Conservation (phyloP, 2,329 filamentous ascomycete genomes). For the Metarhizium humberi region DNA sequence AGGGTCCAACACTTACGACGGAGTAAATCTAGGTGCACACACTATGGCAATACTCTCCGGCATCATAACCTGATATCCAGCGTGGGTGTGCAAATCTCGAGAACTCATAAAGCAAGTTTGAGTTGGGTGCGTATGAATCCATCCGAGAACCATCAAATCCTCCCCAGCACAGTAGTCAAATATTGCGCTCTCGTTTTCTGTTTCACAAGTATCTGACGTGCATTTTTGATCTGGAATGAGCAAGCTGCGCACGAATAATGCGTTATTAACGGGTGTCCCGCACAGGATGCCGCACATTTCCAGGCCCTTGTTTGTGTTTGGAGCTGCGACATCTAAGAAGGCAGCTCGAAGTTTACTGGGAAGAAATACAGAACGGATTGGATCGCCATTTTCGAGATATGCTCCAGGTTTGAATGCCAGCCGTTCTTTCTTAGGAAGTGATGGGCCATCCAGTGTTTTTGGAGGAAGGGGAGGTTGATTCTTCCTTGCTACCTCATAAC, state of each 20-base stretch:
- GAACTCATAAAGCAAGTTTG: constrained; percentile 98
- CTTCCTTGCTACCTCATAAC: not conserved
- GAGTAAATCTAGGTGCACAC: constrained; percentile 73
- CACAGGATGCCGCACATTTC: constrained; percentile 95
- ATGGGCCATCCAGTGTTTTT: constrained; percentile 17
- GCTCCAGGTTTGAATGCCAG: constrained; percentile 68
- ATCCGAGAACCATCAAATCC: constrained; percentile 79
- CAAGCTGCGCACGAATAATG: constrained; percentile 80
- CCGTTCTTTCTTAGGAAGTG: constrained; percentile 39
- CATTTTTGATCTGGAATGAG: constrained; percentile 86
- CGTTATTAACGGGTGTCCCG: constrained; percentile 84
- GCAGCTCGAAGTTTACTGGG: constrained; percentile 62
- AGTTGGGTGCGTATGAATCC: constrained; percentile 96
- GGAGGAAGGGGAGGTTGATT: constrained; percentile 17
- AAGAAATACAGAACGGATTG: constrained; percentile 80
- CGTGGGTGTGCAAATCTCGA: constrained; percentile 85
- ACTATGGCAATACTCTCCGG: constrained; percentile 95
- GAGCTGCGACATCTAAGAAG: constrained; percentile 65
- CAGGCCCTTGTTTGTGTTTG: constrained; percentile 72
- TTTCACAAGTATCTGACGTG: constrained; percentile 92
- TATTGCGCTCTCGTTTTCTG: constrained; percentile 71
- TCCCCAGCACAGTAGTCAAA: constrained; percentile 85
- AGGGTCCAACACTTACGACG: constrained; percentile 48
- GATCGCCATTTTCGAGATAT: constrained; percentile 81
- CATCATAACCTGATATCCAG: constrained; percentile 92